These are phyloP conservation scores for Ambispora gerdemannii DNA, from an alignment of 192 early-diverging fungal species.

Conservation along the genomic window DNA sequence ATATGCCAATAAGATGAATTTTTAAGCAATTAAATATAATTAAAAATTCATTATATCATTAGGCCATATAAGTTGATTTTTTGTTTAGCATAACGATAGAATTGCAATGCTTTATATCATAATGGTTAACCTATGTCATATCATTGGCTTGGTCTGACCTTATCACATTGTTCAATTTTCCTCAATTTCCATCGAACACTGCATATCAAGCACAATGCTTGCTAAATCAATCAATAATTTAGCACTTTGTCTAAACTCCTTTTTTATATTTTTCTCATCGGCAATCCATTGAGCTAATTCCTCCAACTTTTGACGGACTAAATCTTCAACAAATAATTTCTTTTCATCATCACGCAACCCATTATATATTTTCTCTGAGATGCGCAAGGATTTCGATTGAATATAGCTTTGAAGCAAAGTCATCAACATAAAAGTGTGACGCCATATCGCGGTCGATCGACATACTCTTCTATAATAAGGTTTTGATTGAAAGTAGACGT, in stretches of 20 bases:
- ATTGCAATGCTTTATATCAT: no score
- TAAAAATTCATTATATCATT: no score
- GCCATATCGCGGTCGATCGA: conserved; percentile 3
- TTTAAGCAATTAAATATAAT: no score
- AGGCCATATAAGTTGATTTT: no score
- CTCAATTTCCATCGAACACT: neutral
- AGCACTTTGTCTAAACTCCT: neutral
- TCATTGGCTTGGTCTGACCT: no score
- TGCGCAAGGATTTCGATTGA: conserved; percentile 1
- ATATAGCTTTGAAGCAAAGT: conserved; percentile 25
- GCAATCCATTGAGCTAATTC: neutral
- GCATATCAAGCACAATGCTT: neutral
- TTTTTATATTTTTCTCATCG: neutral
- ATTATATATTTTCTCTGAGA: neutral
- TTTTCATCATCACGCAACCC: conserved; percentile 12
- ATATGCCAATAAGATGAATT: no score
- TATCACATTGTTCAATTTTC: no score
- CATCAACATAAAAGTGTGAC: conserved; percentile 14
- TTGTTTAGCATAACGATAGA: no score
- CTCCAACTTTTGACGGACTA: neutral
- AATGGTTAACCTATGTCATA: no score
- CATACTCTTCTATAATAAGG: neutral
- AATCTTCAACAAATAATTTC: neutral
- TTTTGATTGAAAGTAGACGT: neutral
- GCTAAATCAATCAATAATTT: neutral